Percentiles rank a stretch among this genome's conserved stretches.
Conservation (phyloP, 2,329 filamentous ascomycete genomes). For the Saccharata proteae region DNA sequence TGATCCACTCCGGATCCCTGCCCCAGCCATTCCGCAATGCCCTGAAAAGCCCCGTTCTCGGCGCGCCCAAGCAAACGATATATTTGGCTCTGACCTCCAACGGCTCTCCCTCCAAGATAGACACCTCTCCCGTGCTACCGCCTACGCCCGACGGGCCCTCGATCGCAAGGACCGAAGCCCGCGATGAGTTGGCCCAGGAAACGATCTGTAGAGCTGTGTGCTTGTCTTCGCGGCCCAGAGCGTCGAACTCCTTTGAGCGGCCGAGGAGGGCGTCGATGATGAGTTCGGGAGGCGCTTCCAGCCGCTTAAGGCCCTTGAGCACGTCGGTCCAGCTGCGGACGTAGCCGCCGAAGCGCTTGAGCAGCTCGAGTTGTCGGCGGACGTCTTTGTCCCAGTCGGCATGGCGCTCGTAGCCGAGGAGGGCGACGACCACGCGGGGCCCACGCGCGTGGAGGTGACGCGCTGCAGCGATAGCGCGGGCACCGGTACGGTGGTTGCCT, state of each 20-base stretch:
- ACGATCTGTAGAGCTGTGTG: slow-evolving; percentile 79
- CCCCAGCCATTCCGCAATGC: slow-evolving; percentile 53
- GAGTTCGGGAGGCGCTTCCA: slow-evolving; percentile 57
- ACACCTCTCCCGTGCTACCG: slow-evolving; percentile 47
- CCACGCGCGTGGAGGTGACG: slow-evolving; percentile 79
- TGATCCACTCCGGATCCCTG: slow-evolving; percentile 50
- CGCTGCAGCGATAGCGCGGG: slow-evolving; percentile 71
- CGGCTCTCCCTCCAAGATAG: slow-evolving; percentile 57
- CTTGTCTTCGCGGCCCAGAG: slow-evolving; percentile 71
- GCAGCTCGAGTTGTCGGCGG: slow-evolving; percentile 69
- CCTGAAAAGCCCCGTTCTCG: slow-evolving; percentile 72
- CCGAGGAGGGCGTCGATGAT: slow-evolving; percentile 85
- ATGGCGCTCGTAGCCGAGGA: slow-evolving; percentile 76
- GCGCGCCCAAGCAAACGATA: slow-evolving; percentile 75
- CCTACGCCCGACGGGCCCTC: slow-evolving; percentile 85
- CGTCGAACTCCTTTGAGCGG: slow-evolving; percentile 77
- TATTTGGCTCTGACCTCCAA: slow-evolving; percentile 73
- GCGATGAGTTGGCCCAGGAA: slow-evolving; percentile 83
- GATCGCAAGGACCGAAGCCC: slow-evolving; percentile 72
- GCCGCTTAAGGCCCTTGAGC: slow-evolving; percentile 38
- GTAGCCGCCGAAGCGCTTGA: slow-evolving; percentile 69
- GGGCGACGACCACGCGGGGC: slow-evolving; percentile 66
- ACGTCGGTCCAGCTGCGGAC: slow-evolving; percentile 52
- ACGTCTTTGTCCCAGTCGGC: slow-evolving; percentile 69
- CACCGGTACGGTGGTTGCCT: slow-evolving; percentile 86